These are phyloP conservation scores for Aspergillus ochraceoroseus DNA, from an alignment of 2,329 filamentous ascomycete species.

Conservation along the genomic window DNA sequence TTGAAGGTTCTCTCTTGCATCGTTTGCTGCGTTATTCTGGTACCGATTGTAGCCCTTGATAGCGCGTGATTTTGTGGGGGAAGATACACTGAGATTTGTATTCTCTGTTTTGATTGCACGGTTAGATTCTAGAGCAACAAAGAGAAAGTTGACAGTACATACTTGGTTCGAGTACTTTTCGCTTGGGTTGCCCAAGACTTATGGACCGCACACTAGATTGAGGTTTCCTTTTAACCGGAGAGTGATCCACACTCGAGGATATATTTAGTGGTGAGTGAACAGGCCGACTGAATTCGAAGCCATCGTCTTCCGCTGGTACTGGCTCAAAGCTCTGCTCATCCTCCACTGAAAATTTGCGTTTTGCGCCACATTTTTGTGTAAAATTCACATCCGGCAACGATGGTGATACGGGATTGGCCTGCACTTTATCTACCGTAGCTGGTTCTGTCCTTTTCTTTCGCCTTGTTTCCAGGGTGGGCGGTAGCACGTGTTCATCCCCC, in stretches of 20 bases:
- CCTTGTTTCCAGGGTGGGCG: slow-evolving; percentile 32
- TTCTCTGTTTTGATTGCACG: slow-evolving; percentile 38
- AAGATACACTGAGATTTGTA: slow-evolving; percentile 45
- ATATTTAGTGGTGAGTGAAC: slow-evolving; percentile 18
- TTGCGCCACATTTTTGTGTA: slow-evolving; percentile 47
- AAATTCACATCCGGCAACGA: slow-evolving; percentile 10
- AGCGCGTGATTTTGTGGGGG: slow-evolving; percentile 25
- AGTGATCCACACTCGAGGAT: slow-evolving; percentile 9
- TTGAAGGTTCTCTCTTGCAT: neutral
- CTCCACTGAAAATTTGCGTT: slow-evolving; percentile 54
- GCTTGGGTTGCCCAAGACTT: slow-evolving; percentile 18
- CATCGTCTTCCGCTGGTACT: slow-evolving; percentile 25
- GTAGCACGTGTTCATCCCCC: slow-evolving; percentile 21
- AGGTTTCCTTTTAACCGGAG: slow-evolving; percentile 18
- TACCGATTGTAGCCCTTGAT: neutral
- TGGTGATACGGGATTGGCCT: slow-evolving; percentile 3
- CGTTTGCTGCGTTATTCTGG: neutral
- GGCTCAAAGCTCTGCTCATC: slow-evolving; percentile 42
- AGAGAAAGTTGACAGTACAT: slow-evolving; percentile 22
- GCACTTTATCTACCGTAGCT: neutral
- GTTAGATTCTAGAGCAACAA: slow-evolving; percentile 13
- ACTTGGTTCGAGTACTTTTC: slow-evolving; percentile 44
- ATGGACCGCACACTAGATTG: slow-evolving; percentile 18
- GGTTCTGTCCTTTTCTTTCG: slow-evolving; percentile 25
- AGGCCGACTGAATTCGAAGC: slow-evolving; percentile 35